These are phyloP conservation scores for Chimonanthus salicifolius DNA, from an alignment of 164 flowering plant genomes.

Conservation along the genomic window DNA sequence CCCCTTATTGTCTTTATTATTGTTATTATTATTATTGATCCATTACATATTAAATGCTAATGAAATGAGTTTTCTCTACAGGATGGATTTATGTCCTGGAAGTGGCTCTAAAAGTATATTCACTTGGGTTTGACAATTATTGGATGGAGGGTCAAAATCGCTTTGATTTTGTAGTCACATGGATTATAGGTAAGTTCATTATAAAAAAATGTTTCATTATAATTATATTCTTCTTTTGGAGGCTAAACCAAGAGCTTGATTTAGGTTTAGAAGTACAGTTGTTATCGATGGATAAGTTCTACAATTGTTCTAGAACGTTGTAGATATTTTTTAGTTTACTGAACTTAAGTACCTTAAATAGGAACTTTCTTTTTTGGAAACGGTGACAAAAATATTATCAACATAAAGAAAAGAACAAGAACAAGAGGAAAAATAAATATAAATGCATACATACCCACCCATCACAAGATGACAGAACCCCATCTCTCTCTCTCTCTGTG, in stretches of 20 bases:
- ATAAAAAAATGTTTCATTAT: not conserved
- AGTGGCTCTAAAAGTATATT: constrained; percentile 74
- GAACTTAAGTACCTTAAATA: no score
- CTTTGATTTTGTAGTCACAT: constrained; percentile 85
- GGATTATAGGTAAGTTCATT: constrained; percentile 68
- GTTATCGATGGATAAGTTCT: no score
- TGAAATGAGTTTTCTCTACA: constrained; percentile 28
- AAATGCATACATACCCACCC: no score
- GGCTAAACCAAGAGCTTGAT: not conserved
- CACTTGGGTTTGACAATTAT: constrained; percentile 74
- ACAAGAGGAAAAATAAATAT: no score
- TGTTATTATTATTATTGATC: not conserved
- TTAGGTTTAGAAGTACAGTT: not conserved
- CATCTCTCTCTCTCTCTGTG: no score
- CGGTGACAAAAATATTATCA: no score
- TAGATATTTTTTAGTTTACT: not conserved
- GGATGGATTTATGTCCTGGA: constrained; percentile 96
- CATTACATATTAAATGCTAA: not conserved
- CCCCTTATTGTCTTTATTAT: not conserved
- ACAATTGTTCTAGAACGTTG: not conserved
- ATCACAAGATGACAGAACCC: no score
- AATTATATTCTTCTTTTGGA: no score
- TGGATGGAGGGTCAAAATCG: constrained; percentile 96
- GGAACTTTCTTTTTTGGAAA: no score
- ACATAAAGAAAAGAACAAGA: no score